Base-by-base conservation (phyloP, 2,329 filamentous ascomycete genomes). In the Neonectria neomacrospora region DNA sequence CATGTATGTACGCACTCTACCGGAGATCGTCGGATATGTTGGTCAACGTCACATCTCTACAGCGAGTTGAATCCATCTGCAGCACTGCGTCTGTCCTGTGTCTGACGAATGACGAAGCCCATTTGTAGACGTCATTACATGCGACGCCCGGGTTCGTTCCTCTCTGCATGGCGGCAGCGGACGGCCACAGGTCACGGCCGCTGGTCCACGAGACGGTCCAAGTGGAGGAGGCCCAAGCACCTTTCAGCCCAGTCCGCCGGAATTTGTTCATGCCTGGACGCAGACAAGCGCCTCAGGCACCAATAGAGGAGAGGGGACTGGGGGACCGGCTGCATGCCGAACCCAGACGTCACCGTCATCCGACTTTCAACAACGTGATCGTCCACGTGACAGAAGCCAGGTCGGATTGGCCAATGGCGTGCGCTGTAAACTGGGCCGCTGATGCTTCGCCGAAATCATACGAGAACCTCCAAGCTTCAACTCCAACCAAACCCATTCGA, bases 401-500 rank as follows among this genome's bases (percentile, higher is more conserved):
- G 50, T 54, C 18, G 61, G 45, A 75, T 75, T 74, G 73, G 58
- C 74, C 73, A 75, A 75, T 76, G 55, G 66, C 53, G 59, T 57
- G 58, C 62, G 66, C 53, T 41, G 44, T 54, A 70, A 67, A 68
- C 57, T 60, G 64, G 65, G 61, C 23, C 60, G 54, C 48, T 57
- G 61, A 61, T 60, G 66, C 54, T 37, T 62, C 56, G 48, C 69
- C 69, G 71, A 74, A 73, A 76, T 76, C 74, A 76, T 76, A 76
- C 74, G 73, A 75, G 71, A 67, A 69, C 66, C 66, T 68, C 63
- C 62, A 69, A 70, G 71, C 70, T 73, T 72, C 58, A 65, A 67
- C 61, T 58, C 37, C 48, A 61, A 61, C 67, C 63, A 65, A 66
- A 42, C 54, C 52, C 64, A 2, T 41, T 41, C 65, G 23, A 45